Evolutionary conservation across 1,284 basidiomycete species (phyloP), one percentile per base, ranked within the genome.

Genomic region (Trichosporon sp.): DNA sequence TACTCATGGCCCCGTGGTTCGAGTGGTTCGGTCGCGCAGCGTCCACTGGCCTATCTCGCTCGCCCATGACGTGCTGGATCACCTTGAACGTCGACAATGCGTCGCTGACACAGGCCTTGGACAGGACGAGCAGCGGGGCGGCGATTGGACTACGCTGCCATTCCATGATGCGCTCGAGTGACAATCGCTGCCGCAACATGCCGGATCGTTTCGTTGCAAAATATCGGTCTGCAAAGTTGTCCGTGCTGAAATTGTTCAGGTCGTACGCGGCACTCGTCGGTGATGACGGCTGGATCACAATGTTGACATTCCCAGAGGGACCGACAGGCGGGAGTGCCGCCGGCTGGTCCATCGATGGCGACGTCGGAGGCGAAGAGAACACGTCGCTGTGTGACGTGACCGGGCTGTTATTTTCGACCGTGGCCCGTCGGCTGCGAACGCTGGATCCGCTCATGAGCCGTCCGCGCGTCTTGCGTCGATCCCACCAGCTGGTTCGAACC

Each of bases 31-130:
- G 38, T 21, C 71, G 73, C 6, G 76, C 76, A 11, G 75, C 78
- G 11, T 81, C 79, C 14, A 84, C 83, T 12, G 79, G 70, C 43
- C 88, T 88, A 74, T 93, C 91, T 2, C 93, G 87, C 78, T 96
- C 94, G 46, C 93, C 93, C 93, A 96, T 96, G 69, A 95, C 89
- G 70, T 90, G 90, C 80, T 96, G 93, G 64, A 96, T 89, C 43
- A 94, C 89, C 79, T 92, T 93, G 88, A 96, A 97, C 3, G 90
- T 87, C 76, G 89, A 90, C 68, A 94, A 87, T 0, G 92, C 92
- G 75, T 95, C 91, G 75, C 90, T 88, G 21, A 92, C 84, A 0
- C 85, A 78, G 2, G 73, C 32, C 21, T 90, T 88, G 68, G 89
- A 89, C 14, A 93, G 82, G 7, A 90, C 87, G 10, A 96, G 87